These are phyloP conservation scores for Fonsecaea pedrosoi DNA, from an alignment of 2,329 filamentous ascomycete genomes.

Conservation along the genomic window DNA sequence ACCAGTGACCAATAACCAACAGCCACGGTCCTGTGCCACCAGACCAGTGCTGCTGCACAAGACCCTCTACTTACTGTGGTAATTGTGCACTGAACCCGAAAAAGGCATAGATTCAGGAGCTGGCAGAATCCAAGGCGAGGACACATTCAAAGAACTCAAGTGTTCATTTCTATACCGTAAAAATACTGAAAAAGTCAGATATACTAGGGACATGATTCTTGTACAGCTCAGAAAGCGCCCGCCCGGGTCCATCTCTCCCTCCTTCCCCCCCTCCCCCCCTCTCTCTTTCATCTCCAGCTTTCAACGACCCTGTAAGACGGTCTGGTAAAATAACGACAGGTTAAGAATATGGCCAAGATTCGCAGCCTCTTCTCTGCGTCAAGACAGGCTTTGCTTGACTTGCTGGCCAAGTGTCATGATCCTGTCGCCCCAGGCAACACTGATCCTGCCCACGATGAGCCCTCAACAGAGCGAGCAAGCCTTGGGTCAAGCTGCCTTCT, in stretches of 20 bases:
- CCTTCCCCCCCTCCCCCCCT: not conserved
- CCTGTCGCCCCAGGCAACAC: not conserved
- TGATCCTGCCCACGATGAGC: not conserved
- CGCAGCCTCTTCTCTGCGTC: not conserved
- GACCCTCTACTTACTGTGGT: no score
- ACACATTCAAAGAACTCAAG: not conserved
- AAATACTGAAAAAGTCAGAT: slow-evolving; percentile 5
- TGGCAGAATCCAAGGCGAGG: not conserved
- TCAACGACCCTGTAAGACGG: not conserved
- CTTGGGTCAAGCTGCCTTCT: not conserved
- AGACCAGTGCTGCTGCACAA: no score
- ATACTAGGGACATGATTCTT: slow-evolving; percentile 5
- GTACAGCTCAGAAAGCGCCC: slow-evolving; percentile 1
- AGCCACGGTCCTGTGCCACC: no score
- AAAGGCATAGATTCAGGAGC: no score
- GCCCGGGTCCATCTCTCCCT: not conserved
- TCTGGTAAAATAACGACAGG: not conserved
- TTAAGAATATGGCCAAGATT: not conserved
- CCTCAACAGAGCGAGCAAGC: not conserved
- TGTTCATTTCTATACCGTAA: not conserved
- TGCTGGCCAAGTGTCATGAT: not conserved
- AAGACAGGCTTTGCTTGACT: not conserved
- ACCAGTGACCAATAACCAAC: no score
- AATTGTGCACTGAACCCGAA: no score
- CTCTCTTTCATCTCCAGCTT: not conserved